phyloP scores from a whole-genome alignment of 139 green algal species.

The Zygnema circumcarinatum region DNA sequence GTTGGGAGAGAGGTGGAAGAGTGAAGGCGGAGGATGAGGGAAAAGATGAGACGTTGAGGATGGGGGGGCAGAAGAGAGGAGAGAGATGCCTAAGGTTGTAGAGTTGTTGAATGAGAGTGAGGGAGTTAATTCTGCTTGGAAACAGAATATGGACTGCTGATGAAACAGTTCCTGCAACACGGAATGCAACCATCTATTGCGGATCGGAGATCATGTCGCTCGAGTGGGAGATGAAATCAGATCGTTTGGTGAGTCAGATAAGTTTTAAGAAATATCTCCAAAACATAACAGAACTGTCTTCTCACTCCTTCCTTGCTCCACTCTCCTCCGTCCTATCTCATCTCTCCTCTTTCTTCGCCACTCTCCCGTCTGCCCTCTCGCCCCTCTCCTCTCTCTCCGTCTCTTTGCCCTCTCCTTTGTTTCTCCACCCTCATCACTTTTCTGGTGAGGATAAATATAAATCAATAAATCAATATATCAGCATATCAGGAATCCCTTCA shows the following conservation, averaged over 20 bases:
- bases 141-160: constrained; percentile 41
- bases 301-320: background rate
- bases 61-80: too few relatives aligned
- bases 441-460: too few relatives aligned
- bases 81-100: too few relatives aligned
- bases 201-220: constrained; percentile 15
- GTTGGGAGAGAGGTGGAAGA: too few relatives aligned
- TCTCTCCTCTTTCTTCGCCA: background rate
- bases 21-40: too few relatives aligned
- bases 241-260: constrained; percentile 20
- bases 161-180: background rate
- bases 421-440: too few relatives aligned
- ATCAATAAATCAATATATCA: too few relatives aligned
- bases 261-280: too few relatives aligned
- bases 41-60: too few relatives aligned
- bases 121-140: too few relatives aligned
- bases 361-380: background rate
- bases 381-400: background rate
- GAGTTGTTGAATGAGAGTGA: too few relatives aligned
- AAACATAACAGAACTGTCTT: background rate
- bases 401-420: background rate
- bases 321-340: background rate
- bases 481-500: too few relatives aligned
- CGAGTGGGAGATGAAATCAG: constrained; percentile 45
- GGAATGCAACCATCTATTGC: constrained; percentile 38